Base-by-base conservation (phyloP, 2,329 filamentous ascomycete species). In the Stagonosporopsis tanaceti region DNA sequence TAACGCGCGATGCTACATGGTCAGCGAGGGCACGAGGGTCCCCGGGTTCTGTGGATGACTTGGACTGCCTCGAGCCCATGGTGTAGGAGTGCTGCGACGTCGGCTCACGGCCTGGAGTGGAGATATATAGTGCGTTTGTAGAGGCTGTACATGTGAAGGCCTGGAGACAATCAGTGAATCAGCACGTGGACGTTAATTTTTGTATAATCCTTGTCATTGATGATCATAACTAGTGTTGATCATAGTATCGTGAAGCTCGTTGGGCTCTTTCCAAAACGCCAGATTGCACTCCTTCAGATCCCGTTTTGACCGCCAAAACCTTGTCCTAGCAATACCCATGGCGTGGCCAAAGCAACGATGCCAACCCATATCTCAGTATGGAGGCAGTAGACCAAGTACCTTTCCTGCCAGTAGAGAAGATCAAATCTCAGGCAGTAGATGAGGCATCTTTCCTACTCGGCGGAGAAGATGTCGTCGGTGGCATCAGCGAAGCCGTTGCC, bases 391-490 rank as follows among this genome's bases (percentile, higher is more conserved):
- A n/a, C 5, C 8, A 47, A 7, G 28, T 24, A 24, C 28, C n/a
- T 38, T 24, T 25, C n/a, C 27, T 28, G 63, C 30, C 76, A 63
- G 71, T 72, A 59, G 57, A 70, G 56, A 76, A 75, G 66, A 48
- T 60, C 20, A 20, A 20, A 20, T 20, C 20, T 20, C 20, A 20
- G 20, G 20, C 20, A 20, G 20, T 20, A 20, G 20, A 20, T 20
- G 20, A 20, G 3, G 3, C 3, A 22, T 35, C n/a, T 37, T 27
- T 24, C 15, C 37, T 28, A 63, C 27, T 72, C 76, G 64, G 71
- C 71, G 60, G 57, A 70, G 56, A 76, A 75, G 66, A 50, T 60
- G 70, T 58, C 75, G 70, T 50, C 65, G 70, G 30, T 63, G 63
- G 61, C 69, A 69, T 50, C 46, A 68, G 65, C 8, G 67, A 72